Base-by-base conservation (phyloP, 176 grass and related monocot species). In the Oropetium thomaeum region DNA sequence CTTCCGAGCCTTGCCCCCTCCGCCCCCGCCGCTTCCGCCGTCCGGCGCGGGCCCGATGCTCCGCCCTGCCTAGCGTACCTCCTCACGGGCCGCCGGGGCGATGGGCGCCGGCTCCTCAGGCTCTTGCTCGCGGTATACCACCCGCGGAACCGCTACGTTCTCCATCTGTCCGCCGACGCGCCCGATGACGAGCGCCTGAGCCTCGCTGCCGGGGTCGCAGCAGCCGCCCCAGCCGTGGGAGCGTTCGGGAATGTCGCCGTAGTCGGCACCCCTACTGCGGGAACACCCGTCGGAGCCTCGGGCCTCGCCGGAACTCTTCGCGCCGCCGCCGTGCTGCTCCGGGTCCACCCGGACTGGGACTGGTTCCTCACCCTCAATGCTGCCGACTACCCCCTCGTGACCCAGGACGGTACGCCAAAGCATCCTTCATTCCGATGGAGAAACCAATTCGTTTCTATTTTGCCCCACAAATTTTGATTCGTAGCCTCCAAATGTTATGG, bases 311-410 rank as follows among this genome's bases (percentile, higher is more conserved):
- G 86, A 57, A 84, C 86, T 57, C 83, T 97, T 4, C 87, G 87
- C 34, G 93, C 87, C 3, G 83, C 84, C 1, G 83, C 88, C 19
- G 75, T 92, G 32, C 83, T 97, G 44, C 88, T 97, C 76, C 85
- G 85, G 19, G 64, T 93, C 28, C 85, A 90, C 62, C 49, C 71
- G 6, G 90, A 84, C 8, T 97, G 93, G 93, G 83, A 88, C 16
- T 97, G 93, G 93, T 97, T 97, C 74, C 20, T 97, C 43, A 93
- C 88, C 31, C 81, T 97, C 71, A 88, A 84, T 72, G 83, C 88
- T 7, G 84, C 79, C 1, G 93, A 97, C 58, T 97, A 97, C 58
- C 93, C 93, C 22, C 80, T 97, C 19, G 71, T 91, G 67, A 90
- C 90, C 5, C 93, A 97, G 43, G 93, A 97, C 48, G 93, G 93